These are phyloP conservation scores for Crucihimalaya himalaica DNA, from an alignment of 345 rosid genomes.

Conservation along the genomic window DNA sequence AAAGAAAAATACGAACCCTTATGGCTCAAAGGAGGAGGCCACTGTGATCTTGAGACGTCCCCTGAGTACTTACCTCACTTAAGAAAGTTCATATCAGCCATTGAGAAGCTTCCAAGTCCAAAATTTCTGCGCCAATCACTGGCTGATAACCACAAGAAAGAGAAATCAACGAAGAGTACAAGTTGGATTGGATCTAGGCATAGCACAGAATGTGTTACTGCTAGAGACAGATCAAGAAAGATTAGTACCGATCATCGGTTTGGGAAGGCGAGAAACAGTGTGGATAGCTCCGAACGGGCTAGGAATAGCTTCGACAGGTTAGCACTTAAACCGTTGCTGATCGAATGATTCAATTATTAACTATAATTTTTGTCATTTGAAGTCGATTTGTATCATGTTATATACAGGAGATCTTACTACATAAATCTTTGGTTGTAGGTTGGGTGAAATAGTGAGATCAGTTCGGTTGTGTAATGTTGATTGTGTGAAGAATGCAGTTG, in stretches of 20 bases:
- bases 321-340: conserved; percentile 17
- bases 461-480: conserved; percentile 80
- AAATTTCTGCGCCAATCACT: conserved; percentile 27
- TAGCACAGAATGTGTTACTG: conserved; percentile 53
- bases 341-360: not conserved
- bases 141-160: conserved; percentile 29
- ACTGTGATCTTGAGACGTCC: conserved; percentile 74
- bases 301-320: conserved; percentile 87
- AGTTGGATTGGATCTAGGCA: conserved; percentile 57
- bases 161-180: conserved; percentile 46
- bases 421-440: conserved; percentile 45
- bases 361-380: not conserved
- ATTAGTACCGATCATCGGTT: conserved; percentile 48
- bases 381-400: not conserved
- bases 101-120: conserved; percentile 58
- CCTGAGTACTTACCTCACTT: conserved; percentile 83
- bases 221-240: conserved; percentile 58
- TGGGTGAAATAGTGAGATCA: conserved; percentile 79
- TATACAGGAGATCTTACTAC: not conserved
- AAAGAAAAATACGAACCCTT: conserved; percentile 88
- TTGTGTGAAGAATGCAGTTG: conserved; percentile 63
- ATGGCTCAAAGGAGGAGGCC: conserved; percentile 85
- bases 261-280: conserved; percentile 60
- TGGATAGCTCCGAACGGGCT: conserved; percentile 61
- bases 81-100: conserved; percentile 69